Base-by-base conservation (phyloP, 2,329 filamentous ascomycete genomes). In the Waltergamsia citrina region DNA sequence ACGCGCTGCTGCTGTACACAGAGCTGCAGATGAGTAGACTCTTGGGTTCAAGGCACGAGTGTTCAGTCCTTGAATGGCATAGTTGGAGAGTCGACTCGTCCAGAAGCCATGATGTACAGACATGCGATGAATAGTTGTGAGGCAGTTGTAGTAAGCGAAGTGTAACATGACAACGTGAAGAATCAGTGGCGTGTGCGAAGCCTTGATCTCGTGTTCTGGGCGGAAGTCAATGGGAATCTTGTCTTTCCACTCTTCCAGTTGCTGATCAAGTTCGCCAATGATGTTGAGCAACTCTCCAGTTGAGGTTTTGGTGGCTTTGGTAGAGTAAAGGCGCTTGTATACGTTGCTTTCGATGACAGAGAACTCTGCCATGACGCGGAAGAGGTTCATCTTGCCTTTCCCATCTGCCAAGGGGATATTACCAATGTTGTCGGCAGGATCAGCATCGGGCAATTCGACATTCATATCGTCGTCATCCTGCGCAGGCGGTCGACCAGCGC, bases 61-160 rank as follows among this genome's bases (percentile, higher is more conserved):
- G 54, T 96, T 96, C 27, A 95, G 67, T 1, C 92, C 92, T 55
- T 94, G 85, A 36, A 96, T 92, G 12, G 92, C 92, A 51, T 87
- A 96, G 49, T 96, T 90, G 24, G 88, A 94, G 26, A 98, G 62
- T 24, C 92, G 77, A 50, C 85, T 95, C 2, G 90, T 96, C 92
- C 92, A 98, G 60, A 94, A 95, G 11, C 92, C 92, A 52, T 95
- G 88, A 48, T 96, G 92, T 20, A 96, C 84, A 27, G 86, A 94
- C 92, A 96, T 98, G 33, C 92, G 85, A 55, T 98, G 92, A 43
- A 98, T 95, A 0, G 92, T 98, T 1, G 90, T 95, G 33, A 98
- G 63, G 48, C 88, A 95, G 55, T 98, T 98, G 65, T 96, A 96
- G 59, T 98, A 98, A 2, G 86, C 81, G 49, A 98, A 93, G 56